phyloP scores from a whole-genome alignment of 2,329 filamentous ascomycete species.

The Fusarium goolgardi region DNA sequence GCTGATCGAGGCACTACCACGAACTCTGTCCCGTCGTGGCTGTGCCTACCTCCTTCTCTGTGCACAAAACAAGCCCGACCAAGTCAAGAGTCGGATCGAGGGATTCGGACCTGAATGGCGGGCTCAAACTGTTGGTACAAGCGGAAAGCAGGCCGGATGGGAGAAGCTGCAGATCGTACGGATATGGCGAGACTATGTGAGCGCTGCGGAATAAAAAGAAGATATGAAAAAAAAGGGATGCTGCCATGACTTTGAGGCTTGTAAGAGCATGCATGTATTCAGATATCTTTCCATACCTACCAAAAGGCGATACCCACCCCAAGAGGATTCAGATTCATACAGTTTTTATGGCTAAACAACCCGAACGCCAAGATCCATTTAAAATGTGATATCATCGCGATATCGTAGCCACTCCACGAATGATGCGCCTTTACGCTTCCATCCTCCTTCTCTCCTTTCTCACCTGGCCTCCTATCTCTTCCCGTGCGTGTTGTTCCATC shows the following conservation, averaged over 20 bases:
- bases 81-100: constrained; percentile 72
- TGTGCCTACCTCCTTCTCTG: constrained; percentile 92
- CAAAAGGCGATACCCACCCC: constrained; percentile 47
- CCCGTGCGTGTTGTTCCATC: background rate
- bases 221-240: constrained; percentile 2
- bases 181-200: constrained; percentile 73
- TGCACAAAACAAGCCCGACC: constrained; percentile 85
- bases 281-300: constrained; percentile 49
- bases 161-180: constrained; percentile 91
- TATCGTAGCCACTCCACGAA: constrained; percentile 34
- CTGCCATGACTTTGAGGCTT: constrained; percentile 33
- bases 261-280: constrained; percentile 48
- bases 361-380: constrained; percentile 53
- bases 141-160: constrained; percentile 91
- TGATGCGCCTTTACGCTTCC: constrained; percentile 29
- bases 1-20: constrained; percentile 76
- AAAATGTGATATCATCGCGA: constrained; percentile 45
- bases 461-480: background rate
- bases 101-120: constrained; percentile 70
- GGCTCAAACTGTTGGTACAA: constrained; percentile 81
- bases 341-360: constrained; percentile 50
- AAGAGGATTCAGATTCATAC: constrained; percentile 41
- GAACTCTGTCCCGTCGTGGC: constrained; percentile 72
- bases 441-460: constrained; percentile 17
- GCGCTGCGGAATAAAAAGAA: background rate